Evolutionary conservation across 805 yeast species (phyloP), one percentile per base, ranked within the genome.

Genomic region (Myxozyma monticola): DNA sequence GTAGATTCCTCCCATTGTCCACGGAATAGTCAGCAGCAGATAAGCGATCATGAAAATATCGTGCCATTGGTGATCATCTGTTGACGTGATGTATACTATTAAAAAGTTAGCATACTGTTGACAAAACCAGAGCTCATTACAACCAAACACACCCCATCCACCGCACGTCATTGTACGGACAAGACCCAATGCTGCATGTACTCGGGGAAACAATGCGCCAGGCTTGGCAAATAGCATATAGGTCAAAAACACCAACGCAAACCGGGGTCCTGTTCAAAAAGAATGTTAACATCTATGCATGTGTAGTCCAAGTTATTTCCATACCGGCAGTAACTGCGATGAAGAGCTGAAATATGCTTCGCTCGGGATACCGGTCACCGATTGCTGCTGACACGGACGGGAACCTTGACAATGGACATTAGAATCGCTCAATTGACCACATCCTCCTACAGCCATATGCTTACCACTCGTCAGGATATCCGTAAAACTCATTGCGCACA

Each of bases 381-480:
- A 93, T 93, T 1, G 99, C 80, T 0, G 99, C 98, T 31, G 95
- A 85, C 1, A 93, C 99, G 63, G 95, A 84, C 1, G 99, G 99
- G 65, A 93, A 91, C 68, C 66, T 54, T 20, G 14, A 2, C 25
- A 37, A 21, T 38, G 20, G 25, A 33, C n/a, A 24, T 17, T 12
- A 36, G 18, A 18, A 5, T 34, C n/a, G 4, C 1, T 17, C 25
- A 15, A 18, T 18, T 14, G 15, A 25, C 44, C 7, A 10, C 22
- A n/a, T 5, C 40, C 10, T 29, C n/a, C 8, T 17, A 24, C 9
- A 15, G 10, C 35, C 46, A 31, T 22, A 7, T 14, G 29, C 54
- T 14, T 29, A 56, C 98, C 99, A 93, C 68, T 93, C 99, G 52
- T 90, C 93, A 2, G 99, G 99, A 65, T 88, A 93, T 0, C 96